Evolutionary conservation across 1,284 basidiomycete species (phyloP).

Genomic region (Microbotryum saponariae): DNA sequence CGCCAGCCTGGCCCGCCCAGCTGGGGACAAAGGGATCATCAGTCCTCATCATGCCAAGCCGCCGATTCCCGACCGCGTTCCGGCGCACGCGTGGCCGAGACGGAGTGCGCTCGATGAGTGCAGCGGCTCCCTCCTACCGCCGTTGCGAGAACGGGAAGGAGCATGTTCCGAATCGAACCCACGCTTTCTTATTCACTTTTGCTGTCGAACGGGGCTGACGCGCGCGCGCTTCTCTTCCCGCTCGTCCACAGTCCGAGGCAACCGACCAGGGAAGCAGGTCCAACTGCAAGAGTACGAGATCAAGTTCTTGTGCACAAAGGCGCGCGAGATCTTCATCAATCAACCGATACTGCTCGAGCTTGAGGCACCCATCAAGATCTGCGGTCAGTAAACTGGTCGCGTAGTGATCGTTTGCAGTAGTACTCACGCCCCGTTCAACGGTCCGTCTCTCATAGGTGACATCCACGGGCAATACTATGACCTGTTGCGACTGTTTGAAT

Average conservation of each 20-base stretch:
- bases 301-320: slow-evolving; percentile 89
- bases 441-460: slow-evolving; percentile 54
- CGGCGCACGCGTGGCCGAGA: too few relatives aligned
- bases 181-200: background rate
- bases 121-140: background rate
- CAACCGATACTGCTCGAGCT: slow-evolving; percentile 89
- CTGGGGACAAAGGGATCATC: background rate
- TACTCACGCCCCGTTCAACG: background rate
- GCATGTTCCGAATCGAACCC: too few relatives aligned
- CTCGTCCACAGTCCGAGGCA: slow-evolving; percentile 65
- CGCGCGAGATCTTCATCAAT: slow-evolving; percentile 90
- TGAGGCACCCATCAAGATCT: slow-evolving; percentile 95
- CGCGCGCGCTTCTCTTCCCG: background rate
- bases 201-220: background rate
- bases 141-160: too few relatives aligned
- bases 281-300: slow-evolving; percentile 93
- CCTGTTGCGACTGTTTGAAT: slow-evolving; percentile 84
- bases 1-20: background rate
- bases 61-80: too few relatives aligned
- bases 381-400: slow-evolving; percentile 57
- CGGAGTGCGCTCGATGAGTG: background rate
- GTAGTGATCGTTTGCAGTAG: too few relatives aligned
- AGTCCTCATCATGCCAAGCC: too few relatives aligned
- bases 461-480: slow-evolving; percentile 96
- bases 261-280: slow-evolving; percentile 86